Conservation (phyloP, 1,139 yeast species). For the Pichia inconspicua region DNA sequence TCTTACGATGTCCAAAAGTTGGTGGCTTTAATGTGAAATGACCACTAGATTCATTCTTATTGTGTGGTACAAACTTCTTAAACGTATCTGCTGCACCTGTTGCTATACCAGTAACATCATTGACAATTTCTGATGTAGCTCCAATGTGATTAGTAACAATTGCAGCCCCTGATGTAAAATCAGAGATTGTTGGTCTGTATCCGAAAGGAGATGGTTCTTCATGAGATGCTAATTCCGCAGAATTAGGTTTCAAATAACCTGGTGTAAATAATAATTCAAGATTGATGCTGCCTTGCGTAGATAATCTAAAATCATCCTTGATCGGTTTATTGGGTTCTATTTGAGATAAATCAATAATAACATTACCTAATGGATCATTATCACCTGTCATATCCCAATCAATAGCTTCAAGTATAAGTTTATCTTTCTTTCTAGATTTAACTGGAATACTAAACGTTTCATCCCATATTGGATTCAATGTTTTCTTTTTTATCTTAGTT, state of each 20-base stretch:
- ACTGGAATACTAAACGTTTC: conserved; percentile 52
- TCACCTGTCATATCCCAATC: conserved; percentile 78
- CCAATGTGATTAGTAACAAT: conserved; percentile 16
- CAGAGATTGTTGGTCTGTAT: not conserved
- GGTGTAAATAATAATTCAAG: conserved; percentile 52
- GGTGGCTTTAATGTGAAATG: conserved; percentile 4
- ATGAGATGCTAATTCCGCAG: conserved; percentile 24
- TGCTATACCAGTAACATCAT: conserved; percentile 13
- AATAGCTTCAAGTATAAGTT: conserved; percentile 41
- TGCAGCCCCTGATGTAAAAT: conserved; percentile 25
- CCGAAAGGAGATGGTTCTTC: not conserved
- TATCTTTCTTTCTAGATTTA: conserved; percentile 52
- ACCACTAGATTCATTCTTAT: not conserved
- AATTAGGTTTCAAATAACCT: conserved; percentile 54
- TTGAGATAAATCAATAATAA: conserved; percentile 40
- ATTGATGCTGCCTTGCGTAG: conserved; percentile 54
- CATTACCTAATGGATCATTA: conserved; percentile 52
- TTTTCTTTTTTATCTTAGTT: conserved; percentile 56
- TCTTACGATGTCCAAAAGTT: not conserved
- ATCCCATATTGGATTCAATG: conserved; percentile 64
- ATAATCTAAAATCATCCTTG: conserved; percentile 41
- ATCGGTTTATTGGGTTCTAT: conserved; percentile 40
- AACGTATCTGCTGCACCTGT: conserved; percentile 14
- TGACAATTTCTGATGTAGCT: conserved; percentile 27
- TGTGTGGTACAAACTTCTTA: not conserved